phyloP scores from a whole-genome alignment of 441 rosid species.

The Populus hybrid region DNA sequence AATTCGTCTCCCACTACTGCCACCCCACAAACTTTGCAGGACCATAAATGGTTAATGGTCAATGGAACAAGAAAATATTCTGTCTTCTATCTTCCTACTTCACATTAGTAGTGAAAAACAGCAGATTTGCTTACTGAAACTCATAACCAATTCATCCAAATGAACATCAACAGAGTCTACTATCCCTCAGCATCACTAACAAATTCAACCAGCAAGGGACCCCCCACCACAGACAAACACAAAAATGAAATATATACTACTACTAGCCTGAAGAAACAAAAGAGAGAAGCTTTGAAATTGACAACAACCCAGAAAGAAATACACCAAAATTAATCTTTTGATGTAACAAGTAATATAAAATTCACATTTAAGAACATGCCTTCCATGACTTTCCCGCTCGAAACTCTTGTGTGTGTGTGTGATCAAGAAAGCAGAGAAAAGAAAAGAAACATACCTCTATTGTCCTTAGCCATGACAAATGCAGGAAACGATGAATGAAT shows the following conservation, averaged over 20 bases:
- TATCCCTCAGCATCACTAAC: background rate
- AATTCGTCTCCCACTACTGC: background rate
- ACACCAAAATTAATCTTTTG: background rate
- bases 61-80: no score
- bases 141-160: no score
- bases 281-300: background rate
- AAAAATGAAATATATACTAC: no score
- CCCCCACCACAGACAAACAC: background rate
- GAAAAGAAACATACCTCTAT: conserved; percentile 22
- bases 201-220: background rate
- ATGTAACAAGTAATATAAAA: background rate
- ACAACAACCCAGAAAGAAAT: background rate
- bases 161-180: no score
- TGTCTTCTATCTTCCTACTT: background rate
- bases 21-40: background rate
- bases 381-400: background rate
- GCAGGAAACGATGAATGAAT: conserved; percentile 10
- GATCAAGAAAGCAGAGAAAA: background rate
- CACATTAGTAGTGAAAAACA: no score
- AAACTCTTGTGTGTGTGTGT: no score
- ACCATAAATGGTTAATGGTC: no score
- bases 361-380: background rate
- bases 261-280: background rate
- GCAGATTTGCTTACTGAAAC: no score
- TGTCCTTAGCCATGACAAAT: conserved; percentile 29